Evolutionary conservation across 768 basidiomycete genomes (phyloP), one percentile per base, ranked within the genome.

Genomic region (Pisolithus sp.): DNA sequence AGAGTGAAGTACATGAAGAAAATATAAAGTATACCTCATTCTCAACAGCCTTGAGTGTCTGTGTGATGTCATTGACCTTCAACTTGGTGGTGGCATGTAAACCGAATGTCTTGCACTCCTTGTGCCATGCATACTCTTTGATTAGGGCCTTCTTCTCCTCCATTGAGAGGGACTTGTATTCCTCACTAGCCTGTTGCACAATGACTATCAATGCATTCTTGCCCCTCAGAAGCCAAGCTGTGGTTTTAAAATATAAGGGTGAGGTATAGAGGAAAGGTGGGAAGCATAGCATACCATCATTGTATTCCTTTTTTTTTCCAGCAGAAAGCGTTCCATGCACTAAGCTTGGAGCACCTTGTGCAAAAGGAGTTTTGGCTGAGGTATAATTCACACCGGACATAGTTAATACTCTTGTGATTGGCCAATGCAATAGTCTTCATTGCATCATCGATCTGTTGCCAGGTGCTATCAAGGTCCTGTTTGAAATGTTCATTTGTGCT

Each of bases 311-410:
- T 46, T 36, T 51, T 51, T 44, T 54, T 54, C 53, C 44, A 54
- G 36, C 43, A 54, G 50, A 54, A 54, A 9, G 8, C 7, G 15
- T 55, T 55, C 50, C 53, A 54, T n/a, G 20, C 30, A 36, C 40
- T 51, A 4, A 23, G 15, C 45, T 47, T 51, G 30, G 48, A 36
- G 23, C 1, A 7, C 50, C 38, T 55, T 21, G 28, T 45, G 23
- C 2, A 18, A 26, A 36, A 42, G 9, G 50, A 23, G 4, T n/a
- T 40, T 20, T 8, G 15, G 18, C 49, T 42, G 21, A 54, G 42
- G 20, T 50, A 48, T 18, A 55, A 34, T 34, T 55, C 21, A 17
- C 42, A 21, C 28, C 45, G 46, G 21, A 55, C 50, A 17, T 39
- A 46, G 26, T n/a, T 6, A 7, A 55, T 24, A 44, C 54, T 55